phyloP scores from a whole-genome alignment of 805 yeast species.

The Zygotorulaspora chibaensis region DNA sequence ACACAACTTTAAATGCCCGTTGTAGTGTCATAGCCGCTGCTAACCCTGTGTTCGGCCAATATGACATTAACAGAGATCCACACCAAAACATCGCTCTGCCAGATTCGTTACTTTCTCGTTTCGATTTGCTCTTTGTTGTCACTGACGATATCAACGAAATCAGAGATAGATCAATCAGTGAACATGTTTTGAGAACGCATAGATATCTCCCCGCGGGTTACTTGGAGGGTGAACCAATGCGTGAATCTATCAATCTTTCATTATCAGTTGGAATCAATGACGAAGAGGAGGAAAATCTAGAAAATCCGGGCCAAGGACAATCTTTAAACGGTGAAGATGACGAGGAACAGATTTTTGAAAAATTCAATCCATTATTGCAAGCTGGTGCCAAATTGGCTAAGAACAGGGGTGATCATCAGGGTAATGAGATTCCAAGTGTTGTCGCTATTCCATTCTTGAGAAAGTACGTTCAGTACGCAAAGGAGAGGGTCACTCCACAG shows the following conservation, averaged over 20 bases:
- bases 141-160: conserved; percentile 89
- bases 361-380: conserved; percentile 75
- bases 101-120: conserved; percentile 93
- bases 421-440: conserved; percentile 41
- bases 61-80: conserved; percentile 92
- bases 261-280: conserved; percentile 76
- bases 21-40: conserved; percentile 98
- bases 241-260: conserved; percentile 67
- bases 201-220: conserved; percentile 83
- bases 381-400: conserved; percentile 60
- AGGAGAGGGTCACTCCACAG: conserved; percentile 78
- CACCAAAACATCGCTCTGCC: conserved; percentile 96
- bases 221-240: conserved; percentile 87
- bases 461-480: conserved; percentile 91
- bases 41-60: conserved; percentile 94
- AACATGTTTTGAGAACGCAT: conserved; percentile 93
- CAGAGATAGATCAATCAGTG: conserved; percentile 82
- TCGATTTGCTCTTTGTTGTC: conserved; percentile 89
- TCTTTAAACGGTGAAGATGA: conserved; percentile 41
- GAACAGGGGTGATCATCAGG: conserved; percentile 34
- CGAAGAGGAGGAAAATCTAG: conserved; percentile 33
- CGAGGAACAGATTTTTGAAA: conserved; percentile 68
- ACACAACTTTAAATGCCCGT: conserved; percentile 91
- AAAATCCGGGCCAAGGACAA: conserved; percentile 5
- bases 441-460: conserved; percentile 81